A percentile compares a stretch with the other conserved stretches of the same genome.
Conservation (phyloP, 495 filamentous ascomycete genomes). For the Penicillium silybi region DNA sequence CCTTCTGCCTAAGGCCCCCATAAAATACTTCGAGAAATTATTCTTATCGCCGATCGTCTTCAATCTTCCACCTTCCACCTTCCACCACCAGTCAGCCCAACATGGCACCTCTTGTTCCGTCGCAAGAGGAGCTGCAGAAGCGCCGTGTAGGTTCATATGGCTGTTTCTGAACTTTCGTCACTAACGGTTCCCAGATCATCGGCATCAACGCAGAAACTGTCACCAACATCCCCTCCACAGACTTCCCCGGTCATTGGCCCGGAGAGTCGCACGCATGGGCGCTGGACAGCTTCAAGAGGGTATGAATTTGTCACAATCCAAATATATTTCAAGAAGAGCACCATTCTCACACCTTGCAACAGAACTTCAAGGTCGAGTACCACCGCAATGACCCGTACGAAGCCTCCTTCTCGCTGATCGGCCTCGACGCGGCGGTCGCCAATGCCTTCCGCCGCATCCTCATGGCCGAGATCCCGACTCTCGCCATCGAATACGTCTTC, state of each 20-base stretch:
- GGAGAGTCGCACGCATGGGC: slow-evolving; percentile 89
- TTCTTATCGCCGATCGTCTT: slow-evolving; percentile 32
- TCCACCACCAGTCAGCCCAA: slow-evolving; percentile 17
- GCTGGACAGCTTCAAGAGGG: slow-evolving; percentile 65
- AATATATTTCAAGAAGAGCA: not conserved
- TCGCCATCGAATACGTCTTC: slow-evolving; percentile 91
- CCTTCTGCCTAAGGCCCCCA: slow-evolving; percentile 26
- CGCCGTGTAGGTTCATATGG: slow-evolving; percentile 40
- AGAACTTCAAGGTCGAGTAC: slow-evolving; percentile 73
- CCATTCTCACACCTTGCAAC: slow-evolving; percentile 12
- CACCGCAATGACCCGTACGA: slow-evolving; percentile 73
- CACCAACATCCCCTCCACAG: slow-evolving; percentile 79
- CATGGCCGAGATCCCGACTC: slow-evolving; percentile 87
- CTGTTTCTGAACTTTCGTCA: not conserved
- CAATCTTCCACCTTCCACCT: slow-evolving; percentile 26
- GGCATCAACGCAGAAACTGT: slow-evolving; percentile 84
- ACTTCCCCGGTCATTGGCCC: slow-evolving; percentile 86
- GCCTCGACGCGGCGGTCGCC: slow-evolving; percentile 85
- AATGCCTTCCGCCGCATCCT: slow-evolving; percentile 98
- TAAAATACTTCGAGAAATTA: slow-evolving; percentile 39
- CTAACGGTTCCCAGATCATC: slow-evolving; percentile 58
- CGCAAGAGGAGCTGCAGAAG: slow-evolving; percentile 47
- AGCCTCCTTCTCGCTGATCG: slow-evolving; percentile 83
- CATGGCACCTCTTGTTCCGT: slow-evolving; percentile 48
- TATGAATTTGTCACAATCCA: slow-evolving; percentile 20